Percentiles rank a stretch among this genome's conserved stretches.
These are phyloP conservation scores for Neonectria sp. DNA, from an alignment of 2,329 filamentous ascomycete genomes.

Conservation along the genomic window DNA sequence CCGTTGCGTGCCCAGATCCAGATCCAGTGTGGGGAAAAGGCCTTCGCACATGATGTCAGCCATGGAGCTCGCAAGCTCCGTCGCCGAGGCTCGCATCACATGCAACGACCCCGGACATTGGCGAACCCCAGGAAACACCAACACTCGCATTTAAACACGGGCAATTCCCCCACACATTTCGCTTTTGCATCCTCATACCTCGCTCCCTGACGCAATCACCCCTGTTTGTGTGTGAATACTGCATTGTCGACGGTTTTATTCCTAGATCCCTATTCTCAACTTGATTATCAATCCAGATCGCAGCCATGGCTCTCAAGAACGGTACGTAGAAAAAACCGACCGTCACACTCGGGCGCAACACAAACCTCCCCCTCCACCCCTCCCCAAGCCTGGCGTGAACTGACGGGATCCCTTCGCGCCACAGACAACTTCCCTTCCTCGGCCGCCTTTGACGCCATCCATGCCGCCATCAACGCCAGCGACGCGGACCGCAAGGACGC, in stretches of 20 bases:
- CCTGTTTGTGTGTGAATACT: slow-evolving; percentile 15
- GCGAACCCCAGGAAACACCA: slow-evolving; percentile 28
- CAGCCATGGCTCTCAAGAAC: slow-evolving; percentile 81
- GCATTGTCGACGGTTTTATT: slow-evolving; percentile 2
- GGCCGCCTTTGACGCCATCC: slow-evolving; percentile 91
- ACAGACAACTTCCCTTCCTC: slow-evolving; percentile 90
- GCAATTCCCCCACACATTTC: slow-evolving; percentile 38
- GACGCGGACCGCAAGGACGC: slow-evolving; percentile 86
- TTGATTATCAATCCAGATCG: slow-evolving; percentile 16
- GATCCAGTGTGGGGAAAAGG: slow-evolving; percentile 35
- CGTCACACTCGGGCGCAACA: slow-evolving; percentile 12
- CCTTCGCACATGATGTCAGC: slow-evolving; percentile 44
- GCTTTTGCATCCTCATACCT: slow-evolving; percentile 15
- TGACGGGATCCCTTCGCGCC: slow-evolving; percentile 1
- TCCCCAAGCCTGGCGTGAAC: slow-evolving; percentile 21
- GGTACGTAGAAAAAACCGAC: slow-evolving; percentile 62
- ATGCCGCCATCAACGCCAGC: slow-evolving; percentile 76
- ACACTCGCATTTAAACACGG: slow-evolving; percentile 40
- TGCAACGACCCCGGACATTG: slow-evolving; percentile 39
- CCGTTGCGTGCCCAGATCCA: slow-evolving; percentile 13
- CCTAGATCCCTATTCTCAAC: not conserved
- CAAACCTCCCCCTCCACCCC: not conserved
- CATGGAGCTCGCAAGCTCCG: slow-evolving; percentile 1
- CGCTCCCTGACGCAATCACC: slow-evolving; percentile 7
- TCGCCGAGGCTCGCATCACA: slow-evolving; percentile 54